Conservation (phyloP, 1,284 basidiomycete genomes). For the Austroboletus novae-zelandiae region DNA sequence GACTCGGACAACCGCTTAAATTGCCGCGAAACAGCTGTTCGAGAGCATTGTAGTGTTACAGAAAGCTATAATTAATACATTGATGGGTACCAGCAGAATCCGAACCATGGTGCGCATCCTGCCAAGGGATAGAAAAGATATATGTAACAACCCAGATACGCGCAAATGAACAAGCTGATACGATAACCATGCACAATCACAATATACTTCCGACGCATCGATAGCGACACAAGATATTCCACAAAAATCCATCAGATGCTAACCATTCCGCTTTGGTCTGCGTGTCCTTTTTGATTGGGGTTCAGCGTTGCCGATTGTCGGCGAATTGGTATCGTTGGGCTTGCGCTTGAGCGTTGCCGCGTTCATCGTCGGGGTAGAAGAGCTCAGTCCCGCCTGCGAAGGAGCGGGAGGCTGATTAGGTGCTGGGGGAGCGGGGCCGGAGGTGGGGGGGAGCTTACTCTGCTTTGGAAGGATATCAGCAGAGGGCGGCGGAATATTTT, state of each 20-base stretch:
- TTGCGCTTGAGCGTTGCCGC: conserved; percentile 66
- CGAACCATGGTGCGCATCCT: conserved; percentile 26
- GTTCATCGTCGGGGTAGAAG: conserved; percentile 49
- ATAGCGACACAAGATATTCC: conserved; percentile 27
- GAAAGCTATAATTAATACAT: conserved; percentile 39
- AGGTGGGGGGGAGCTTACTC: conserved; percentile 47
- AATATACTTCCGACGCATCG: conserved; percentile 29
- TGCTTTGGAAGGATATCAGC: conserved; percentile 51
- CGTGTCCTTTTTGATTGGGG: conserved; percentile 50
- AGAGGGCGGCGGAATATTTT: conserved; percentile 45
- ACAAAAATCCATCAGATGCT: conserved; percentile 33
- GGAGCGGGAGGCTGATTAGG: conserved; percentile 39
- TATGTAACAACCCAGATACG: conserved; percentile 30
- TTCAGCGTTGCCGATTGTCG: conserved; percentile 46
- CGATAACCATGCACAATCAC: conserved; percentile 28
- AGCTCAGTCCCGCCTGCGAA: conserved; percentile 40
- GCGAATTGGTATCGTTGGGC: conserved; percentile 50
- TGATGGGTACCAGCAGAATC: conserved; percentile 29
- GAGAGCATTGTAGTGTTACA: conserved; percentile 33
- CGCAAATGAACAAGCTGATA: conserved; percentile 11
- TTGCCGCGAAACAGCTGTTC: conserved; percentile 6
- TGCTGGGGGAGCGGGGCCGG: conserved; percentile 41
- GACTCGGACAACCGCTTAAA: background rate
- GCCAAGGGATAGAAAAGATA: conserved; percentile 31
- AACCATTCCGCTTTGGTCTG: conserved; percentile 37